Evolutionary conservation across 192 early-diverging fungal species (phyloP).

Genomic region (Irineochytrium annulatum): DNA sequence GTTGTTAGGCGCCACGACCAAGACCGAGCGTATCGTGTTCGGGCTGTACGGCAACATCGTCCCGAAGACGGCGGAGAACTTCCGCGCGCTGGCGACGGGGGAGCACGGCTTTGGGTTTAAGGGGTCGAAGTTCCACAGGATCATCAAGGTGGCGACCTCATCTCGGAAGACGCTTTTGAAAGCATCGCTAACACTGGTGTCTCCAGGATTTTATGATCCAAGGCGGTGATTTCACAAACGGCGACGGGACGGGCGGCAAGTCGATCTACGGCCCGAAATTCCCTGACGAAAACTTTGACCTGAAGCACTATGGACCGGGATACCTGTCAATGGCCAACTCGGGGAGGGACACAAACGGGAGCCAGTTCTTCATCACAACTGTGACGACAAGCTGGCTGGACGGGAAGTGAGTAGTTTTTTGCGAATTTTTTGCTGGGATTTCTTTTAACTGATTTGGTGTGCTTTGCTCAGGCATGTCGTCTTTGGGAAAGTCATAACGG

Average conservation of each 20-base stretch:
- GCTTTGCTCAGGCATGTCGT: slow-evolving; percentile 52
- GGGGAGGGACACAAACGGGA: slow-evolving; percentile 62
- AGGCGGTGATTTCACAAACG: slow-evolving; percentile 69
- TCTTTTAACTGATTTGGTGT: slow-evolving; percentile 47
- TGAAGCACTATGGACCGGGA: slow-evolving; percentile 36
- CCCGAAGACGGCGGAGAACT: slow-evolving; percentile 50
- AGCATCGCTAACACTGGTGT: not conserved
- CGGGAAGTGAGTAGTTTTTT: slow-evolving; percentile 1
- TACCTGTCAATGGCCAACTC: slow-evolving; percentile 55
- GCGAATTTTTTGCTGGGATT: not conserved
- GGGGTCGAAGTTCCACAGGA: slow-evolving; percentile 69
- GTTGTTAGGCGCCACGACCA: not conserved
- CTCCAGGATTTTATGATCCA: slow-evolving; percentile 70
- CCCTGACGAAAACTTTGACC: slow-evolving; percentile 48
- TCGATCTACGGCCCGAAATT: slow-evolving; percentile 56
- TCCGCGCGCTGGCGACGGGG: slow-evolving; percentile 46
- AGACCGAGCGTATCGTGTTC: slow-evolving; percentile 65
- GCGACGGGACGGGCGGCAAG: slow-evolving; percentile 36
- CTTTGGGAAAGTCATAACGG: slow-evolving; percentile 58
- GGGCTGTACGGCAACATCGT: slow-evolving; percentile 69
- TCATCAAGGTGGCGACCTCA: slow-evolving; percentile 65
- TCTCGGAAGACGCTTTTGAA: not conserved
- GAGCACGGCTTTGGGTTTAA: slow-evolving; percentile 67
- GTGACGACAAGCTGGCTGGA: slow-evolving; percentile 29
- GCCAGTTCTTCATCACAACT: slow-evolving; percentile 51